phyloP scores from a whole-genome alignment of 352 stramenopile genomes.

The Phytopythium kandeliae region DNA sequence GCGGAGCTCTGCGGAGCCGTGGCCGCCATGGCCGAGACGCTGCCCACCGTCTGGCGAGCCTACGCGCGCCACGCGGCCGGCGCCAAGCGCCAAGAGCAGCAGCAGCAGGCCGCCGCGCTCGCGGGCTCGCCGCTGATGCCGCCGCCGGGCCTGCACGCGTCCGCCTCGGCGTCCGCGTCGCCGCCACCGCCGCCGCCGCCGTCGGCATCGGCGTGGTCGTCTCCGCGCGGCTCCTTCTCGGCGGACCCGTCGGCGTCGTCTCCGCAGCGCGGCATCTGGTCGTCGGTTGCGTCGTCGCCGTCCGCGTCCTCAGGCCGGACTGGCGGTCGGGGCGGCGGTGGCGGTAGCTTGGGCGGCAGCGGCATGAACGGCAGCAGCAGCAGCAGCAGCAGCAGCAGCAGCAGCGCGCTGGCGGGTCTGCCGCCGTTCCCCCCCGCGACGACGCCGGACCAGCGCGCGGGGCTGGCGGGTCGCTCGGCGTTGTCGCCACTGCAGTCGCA shows the following conservation, averaged over 20 bases:
- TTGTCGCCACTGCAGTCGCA: too few species aligned
- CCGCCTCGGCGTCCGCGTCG: background rate
- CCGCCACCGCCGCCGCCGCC: background rate
- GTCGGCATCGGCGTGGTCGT: constrained; percentile 4
- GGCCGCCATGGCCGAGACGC: constrained; percentile 7
- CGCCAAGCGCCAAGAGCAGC: constrained; percentile 1
- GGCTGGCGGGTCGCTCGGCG: background rate
- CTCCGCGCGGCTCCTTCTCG: constrained; percentile 1
- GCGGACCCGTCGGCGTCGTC: background rate
- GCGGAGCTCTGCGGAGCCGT: constrained; percentile 8
- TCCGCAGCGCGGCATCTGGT: constrained; percentile 6
- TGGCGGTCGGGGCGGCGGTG: too few species aligned
- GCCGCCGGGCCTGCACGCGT: background rate
- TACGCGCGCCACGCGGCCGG: background rate
- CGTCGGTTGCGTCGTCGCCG: background rate
- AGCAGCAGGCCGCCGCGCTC: too few species aligned
- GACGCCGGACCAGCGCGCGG: background rate
- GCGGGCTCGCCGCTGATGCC: background rate
- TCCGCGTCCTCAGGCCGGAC: background rate
- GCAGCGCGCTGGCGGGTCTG: background rate
- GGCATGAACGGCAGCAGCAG: too few species aligned
- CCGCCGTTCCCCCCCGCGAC: background rate
- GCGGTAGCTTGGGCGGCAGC: too few species aligned
- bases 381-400: background rate
- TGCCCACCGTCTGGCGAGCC: constrained; percentile 1